Base-by-base conservation (phyloP, 768 basidiomycete species). In the Porpolomopsis calyptriformis region DNA sequence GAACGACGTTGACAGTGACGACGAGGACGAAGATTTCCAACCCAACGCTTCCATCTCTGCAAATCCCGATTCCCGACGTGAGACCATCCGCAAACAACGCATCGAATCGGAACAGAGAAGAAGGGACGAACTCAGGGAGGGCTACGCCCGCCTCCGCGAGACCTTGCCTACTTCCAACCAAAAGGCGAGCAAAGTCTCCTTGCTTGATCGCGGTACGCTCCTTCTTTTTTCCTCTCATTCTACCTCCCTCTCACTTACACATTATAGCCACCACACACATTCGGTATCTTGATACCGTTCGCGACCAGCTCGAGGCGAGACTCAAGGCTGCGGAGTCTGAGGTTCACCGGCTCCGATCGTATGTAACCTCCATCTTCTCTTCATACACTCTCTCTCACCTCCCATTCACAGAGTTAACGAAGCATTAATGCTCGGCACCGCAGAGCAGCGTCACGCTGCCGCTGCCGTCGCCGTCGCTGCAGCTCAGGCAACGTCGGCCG, bases 31-130 rank as follows among this genome's bases (percentile, higher is more conserved):
- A 48, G 84, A 86, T 53, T 85, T 83, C 71, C 76, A 78, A 60
- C 78, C 78, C 40, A 61, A 60, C 41, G 52, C 63, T 50, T 54
- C 64, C 26, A 58, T 67, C 47, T 64, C 72, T 49, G 66, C 67
- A 27, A 40, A 63, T 50, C 73, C 74, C 59, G 83, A 83, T 59
- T 71, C 72, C 66, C 86, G 87, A 64, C 85, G 88, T 60, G 88
- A 91, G 71, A 85, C 86, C 46, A 86, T 91, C 57, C 85, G 88
- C 61, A 80, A 80, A 60, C 87, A 90, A 70, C 85, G 88, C 66
- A 91, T 91, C 69, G 88, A 91, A 72, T 89, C 87, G 20, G 88
- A 91, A 71, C 86, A 93, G 72, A 73, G 89, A 54, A 77, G 91
- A 54, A 79, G 91, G 31, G 89, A 93, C 57, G 91, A 94, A 66